A percentile compares a stretch with the other conserved stretches of the same genome.
Conservation (phyloP, 1,284 basidiomycete genomes). For the Leccinum pachyderme region DNA sequence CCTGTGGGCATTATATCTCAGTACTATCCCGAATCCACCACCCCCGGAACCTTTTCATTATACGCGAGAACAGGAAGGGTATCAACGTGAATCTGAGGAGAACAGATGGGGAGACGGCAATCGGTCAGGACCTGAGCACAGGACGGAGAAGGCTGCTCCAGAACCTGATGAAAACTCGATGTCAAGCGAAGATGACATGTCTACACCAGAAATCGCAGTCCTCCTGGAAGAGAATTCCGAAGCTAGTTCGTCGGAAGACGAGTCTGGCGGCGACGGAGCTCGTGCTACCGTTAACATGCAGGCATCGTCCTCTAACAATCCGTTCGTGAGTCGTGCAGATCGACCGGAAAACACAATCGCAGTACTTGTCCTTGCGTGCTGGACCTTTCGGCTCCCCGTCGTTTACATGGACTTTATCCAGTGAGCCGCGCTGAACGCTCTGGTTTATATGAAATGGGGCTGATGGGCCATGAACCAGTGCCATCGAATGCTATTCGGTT, state of each 20-base stretch:
- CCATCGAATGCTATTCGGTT: conserved; percentile 71
- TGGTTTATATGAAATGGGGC: background rate
- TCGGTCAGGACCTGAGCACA: conserved; percentile 15
- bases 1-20: conserved; percentile 76
- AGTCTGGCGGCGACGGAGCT: conserved; percentile 30
- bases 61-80: conserved; percentile 35
- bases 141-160: conserved; percentile 3
- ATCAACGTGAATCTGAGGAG: conserved; percentile 19
- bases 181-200: conserved; percentile 29
- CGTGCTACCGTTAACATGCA: conserved; percentile 9
- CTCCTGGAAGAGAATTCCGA: conserved; percentile 57
- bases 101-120: conserved; percentile 3
- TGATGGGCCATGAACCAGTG: conserved; percentile 38
- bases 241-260: conserved; percentile 44
- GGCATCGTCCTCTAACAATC: conserved; percentile 11
- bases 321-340: conserved; percentile 41
- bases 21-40: conserved; percentile 58
- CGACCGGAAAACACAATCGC: conserved; percentile 60
- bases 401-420: conserved; percentile 71
- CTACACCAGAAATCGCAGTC: conserved; percentile 49
- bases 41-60: conserved; percentile 58
- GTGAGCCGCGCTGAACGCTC: conserved; percentile 42
- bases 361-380: conserved; percentile 70
- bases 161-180: conserved; percentile 12
- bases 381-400: conserved; percentile 75